Evolutionary conservation across 23 red algal species (phyloP).

Genomic region (Agarophyton chilense): DNA sequence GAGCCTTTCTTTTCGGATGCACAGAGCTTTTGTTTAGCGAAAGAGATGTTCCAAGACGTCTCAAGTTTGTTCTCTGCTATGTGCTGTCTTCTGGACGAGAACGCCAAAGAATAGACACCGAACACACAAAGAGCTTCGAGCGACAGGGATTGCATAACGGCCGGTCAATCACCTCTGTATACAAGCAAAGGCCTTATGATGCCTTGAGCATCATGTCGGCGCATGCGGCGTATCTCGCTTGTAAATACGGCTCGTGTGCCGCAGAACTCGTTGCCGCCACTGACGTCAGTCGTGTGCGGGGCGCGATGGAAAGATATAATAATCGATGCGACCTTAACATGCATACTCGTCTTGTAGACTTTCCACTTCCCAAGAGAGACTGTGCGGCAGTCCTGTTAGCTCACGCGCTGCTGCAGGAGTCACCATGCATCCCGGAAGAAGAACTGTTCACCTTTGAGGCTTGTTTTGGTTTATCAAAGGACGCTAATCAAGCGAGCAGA

Average conservation of each 20-base stretch:
- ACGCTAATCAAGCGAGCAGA: neutral
- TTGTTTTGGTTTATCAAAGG: constrained; percentile 5
- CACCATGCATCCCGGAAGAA: constrained; percentile 18
- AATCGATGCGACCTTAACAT: neutral
- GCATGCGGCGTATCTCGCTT: constrained; percentile 61
- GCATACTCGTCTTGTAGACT: constrained; percentile 28
- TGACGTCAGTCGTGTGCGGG: constrained; percentile 44
- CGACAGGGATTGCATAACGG: constrained; percentile 49
- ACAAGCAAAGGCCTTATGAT: constrained; percentile 52
- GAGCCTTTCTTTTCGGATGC: constrained; percentile 55
- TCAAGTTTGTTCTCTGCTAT: constrained; percentile 70
- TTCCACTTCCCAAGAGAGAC: constrained; percentile 51
- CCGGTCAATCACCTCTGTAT: constrained; percentile 42
- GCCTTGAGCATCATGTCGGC: constrained; percentile 59
- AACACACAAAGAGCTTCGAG: constrained; percentile 49
- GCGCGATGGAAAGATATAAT: constrained; percentile 59
- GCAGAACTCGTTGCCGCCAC: constrained; percentile 61
- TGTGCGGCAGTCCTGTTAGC: constrained; percentile 57
- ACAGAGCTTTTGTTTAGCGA: constrained; percentile 56
- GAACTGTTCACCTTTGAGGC: constrained; percentile 18
- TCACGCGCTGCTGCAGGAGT: constrained; percentile 33
- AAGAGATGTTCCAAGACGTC: constrained; percentile 35
- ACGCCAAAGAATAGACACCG: constrained; percentile 36
- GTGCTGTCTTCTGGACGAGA: constrained; percentile 54
- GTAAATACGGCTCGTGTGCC: constrained; percentile 54